Evolutionary conservation across 768 basidiomycete genomes (phyloP).

Genomic region (Clitopilus passeckerianus): DNA sequence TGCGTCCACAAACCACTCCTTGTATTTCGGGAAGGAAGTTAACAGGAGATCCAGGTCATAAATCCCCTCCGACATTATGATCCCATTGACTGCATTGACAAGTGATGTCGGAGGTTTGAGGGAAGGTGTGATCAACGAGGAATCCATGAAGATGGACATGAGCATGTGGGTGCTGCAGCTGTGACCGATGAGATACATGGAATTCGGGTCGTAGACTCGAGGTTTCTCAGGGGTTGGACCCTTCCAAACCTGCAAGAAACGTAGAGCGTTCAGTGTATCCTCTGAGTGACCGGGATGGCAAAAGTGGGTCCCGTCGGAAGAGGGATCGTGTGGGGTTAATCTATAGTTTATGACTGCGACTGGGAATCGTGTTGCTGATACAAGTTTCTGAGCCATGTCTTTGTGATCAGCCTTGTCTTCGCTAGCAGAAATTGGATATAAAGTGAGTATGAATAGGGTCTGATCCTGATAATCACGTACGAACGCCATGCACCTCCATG

Average conservation of each 20-base stretch:
- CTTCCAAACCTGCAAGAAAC: constrained; percentile 47
- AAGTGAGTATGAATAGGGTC: constrained; percentile 1
- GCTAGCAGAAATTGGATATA: constrained; percentile 26
- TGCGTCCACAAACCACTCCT: constrained; percentile 60
- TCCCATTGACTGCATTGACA: constrained; percentile 40
- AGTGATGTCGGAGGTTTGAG: constrained; percentile 42
- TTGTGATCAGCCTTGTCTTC: constrained; percentile 68
- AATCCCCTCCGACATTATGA: constrained; percentile 72
- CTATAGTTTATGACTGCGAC: constrained; percentile 80
- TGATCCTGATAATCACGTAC: constrained; percentile 34
- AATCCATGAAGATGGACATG: constrained; percentile 59
- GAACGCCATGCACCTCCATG: constrained; percentile 84
- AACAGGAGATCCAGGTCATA: constrained; percentile 70
- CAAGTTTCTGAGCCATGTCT: constrained; percentile 49
- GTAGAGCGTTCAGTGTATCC: constrained; percentile 60
- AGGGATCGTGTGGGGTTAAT: constrained; percentile 46
- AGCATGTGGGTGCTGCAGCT: constrained; percentile 84
- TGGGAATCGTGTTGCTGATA: constrained; percentile 39
- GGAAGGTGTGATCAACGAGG: constrained; percentile 30
- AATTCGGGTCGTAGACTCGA: constrained; percentile 29
- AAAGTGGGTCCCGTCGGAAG: constrained; percentile 30
- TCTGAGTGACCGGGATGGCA: constrained; percentile 68
- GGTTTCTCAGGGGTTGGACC: constrained; percentile 22
- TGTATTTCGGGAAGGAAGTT: constrained; percentile 61
- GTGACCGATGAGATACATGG: constrained; percentile 66